These are phyloP conservation scores for Aspergillus oerlinghausenensis DNA, from an alignment of 2,329 filamentous ascomycete species.

Conservation along the genomic window DNA sequence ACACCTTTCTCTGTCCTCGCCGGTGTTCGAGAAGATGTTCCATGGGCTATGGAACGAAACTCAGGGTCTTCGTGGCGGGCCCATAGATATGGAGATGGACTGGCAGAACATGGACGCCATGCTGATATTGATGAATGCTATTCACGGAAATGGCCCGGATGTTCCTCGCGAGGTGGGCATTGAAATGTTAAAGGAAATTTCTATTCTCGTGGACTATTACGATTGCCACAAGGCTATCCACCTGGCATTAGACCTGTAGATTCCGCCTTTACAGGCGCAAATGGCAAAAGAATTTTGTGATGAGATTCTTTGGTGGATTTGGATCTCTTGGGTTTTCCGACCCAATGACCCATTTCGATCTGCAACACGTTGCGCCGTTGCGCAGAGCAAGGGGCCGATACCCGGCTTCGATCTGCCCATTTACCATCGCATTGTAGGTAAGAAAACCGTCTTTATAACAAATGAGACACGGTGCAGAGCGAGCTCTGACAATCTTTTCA, in stretches of 20 bases:
- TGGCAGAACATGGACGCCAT: not conserved
- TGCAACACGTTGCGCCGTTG: not conserved
- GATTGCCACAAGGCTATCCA: not conserved
- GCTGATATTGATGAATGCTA: not conserved
- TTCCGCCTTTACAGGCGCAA: not conserved
- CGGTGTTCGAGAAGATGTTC: not conserved
- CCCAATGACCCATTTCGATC: not conserved
- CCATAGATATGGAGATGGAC: not conserved
- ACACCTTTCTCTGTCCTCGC: not conserved
- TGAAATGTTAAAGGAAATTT: not conserved
- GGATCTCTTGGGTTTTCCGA: not conserved
- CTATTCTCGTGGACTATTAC: not conserved
- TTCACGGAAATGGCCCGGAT: not conserved
- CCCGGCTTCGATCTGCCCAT: not conserved
- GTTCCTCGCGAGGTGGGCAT: not conserved
- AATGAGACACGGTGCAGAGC: too few species aligned
- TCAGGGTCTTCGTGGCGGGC: not conserved
- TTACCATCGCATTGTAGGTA: not conserved
- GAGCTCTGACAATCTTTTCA: not conserved
- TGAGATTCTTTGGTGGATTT: not conserved
- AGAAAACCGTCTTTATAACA: too few species aligned
- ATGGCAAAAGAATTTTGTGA: not conserved
- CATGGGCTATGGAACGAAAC: not conserved
- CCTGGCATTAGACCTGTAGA: accelerated
- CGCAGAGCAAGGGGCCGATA: not conserved